Conservation (phyloP, 306 rosid genomes). For the Trifolium fragiferum region DNA sequence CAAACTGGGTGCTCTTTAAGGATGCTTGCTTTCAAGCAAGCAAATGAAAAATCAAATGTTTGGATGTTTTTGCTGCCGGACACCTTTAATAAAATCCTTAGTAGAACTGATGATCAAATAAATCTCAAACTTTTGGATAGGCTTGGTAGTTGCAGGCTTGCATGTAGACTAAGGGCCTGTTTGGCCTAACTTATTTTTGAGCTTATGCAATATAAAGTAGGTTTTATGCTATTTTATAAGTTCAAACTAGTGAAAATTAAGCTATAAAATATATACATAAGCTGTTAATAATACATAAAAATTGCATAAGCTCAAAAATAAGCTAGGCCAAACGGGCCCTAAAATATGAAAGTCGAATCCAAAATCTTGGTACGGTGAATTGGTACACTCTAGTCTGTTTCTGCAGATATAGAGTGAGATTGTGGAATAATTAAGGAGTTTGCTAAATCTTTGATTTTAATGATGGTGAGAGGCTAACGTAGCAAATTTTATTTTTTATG, state of each 20-base stretch:
- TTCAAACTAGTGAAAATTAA: no score
- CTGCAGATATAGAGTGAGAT: background rate
- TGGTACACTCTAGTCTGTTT: background rate
- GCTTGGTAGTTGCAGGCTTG: constrained; percentile 3
- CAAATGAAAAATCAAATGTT: background rate
- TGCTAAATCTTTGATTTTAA: background rate
- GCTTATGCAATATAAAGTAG: no score
- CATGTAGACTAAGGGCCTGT: no score
- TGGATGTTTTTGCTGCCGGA: background rate
- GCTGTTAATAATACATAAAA: no score
- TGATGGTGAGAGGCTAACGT: background rate
- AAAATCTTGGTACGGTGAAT: background rate
- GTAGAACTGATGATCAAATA: background rate
- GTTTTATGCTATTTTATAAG: no score
- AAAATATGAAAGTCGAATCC: background rate
- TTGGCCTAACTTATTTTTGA: no score
- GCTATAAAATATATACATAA: no score
- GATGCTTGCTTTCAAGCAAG: constrained; percentile 5
- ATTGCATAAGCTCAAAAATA: no score
- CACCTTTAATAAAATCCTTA: background rate
- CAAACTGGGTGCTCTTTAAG: background rate
- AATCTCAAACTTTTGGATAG: background rate
- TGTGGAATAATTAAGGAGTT: background rate
- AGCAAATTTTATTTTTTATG: background rate
- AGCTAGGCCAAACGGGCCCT: no score